Conservation (phyloP, 257 asterid species). For the Capsicum chinense region DNA sequence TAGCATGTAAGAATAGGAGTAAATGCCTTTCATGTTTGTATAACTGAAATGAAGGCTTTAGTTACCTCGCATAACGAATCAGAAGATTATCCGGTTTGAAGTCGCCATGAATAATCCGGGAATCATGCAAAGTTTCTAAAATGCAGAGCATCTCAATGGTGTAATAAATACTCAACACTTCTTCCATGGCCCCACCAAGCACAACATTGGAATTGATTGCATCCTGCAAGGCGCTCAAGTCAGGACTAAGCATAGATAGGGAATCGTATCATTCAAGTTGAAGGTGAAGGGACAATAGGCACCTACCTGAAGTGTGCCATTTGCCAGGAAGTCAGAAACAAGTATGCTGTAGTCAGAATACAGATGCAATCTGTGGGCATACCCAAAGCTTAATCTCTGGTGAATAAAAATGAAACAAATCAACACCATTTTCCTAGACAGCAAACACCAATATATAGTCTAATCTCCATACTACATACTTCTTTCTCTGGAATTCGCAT, state of each 20-base stretch:
- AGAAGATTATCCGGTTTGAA: constrained; percentile 96
- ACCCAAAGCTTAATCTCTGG: constrained; percentile 85
- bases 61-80: constrained; percentile 89
- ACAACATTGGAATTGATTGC: constrained; percentile 75
- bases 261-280: constrained; percentile 4
- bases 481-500: constrained; percentile 72
- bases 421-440: constrained; percentile 33
- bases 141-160: constrained; percentile 92
- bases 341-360: constrained; percentile 90
- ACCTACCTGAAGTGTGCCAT: constrained; percentile 95
- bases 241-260: constrained; percentile 31
- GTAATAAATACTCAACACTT: constrained; percentile 81
- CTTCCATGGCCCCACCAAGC: constrained; percentile 81
- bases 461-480: constrained; percentile 45
- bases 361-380: constrained; percentile 89
- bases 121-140: constrained; percentile 74
- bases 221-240: constrained; percentile 61
- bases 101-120: constrained; percentile 86
- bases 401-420: constrained; percentile 34
- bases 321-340: constrained; percentile 73
- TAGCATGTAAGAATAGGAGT: neutral
- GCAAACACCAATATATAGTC: constrained; percentile 23
- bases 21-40: neutral
- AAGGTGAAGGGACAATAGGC: constrained; percentile 36
- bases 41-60: neutral